Percentiles rank a stretch among this genome's conserved stretches.
These are phyloP conservation scores for Epichloe sibirici DNA, from an alignment of 2,329 filamentous ascomycete species.

Conservation along the genomic window DNA sequence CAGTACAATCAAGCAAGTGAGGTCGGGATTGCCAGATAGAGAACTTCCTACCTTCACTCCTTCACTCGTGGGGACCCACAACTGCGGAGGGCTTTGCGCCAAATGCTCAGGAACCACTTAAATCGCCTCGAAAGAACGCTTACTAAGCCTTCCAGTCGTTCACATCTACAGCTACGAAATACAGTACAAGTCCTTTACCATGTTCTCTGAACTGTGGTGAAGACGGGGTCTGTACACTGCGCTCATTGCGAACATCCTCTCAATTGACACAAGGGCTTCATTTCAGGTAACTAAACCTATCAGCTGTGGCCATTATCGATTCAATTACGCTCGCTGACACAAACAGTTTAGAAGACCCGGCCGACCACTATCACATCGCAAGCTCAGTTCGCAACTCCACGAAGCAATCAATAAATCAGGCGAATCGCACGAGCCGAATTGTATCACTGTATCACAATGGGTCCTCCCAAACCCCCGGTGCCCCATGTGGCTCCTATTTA, in stretches of 20 bases:
- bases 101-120: background rate
- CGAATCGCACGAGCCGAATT: background rate
- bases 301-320: background rate
- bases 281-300: background rate
- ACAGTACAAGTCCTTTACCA: background rate
- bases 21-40: too few relatives aligned
- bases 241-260: background rate
- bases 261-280: background rate
- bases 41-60: too few relatives aligned
- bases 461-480: slow-evolving; percentile 28
- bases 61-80: too few relatives aligned
- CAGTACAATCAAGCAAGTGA: too few relatives aligned
- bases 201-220: background rate
- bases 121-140: background rate
- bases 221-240: background rate
- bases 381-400: background rate
- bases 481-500: slow-evolving; percentile 53
- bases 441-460: slow-evolving; percentile 11
- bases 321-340: background rate
- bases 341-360: background rate
- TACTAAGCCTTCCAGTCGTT: background rate
- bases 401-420: background rate
- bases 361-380: background rate
- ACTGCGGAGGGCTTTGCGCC: background rate
- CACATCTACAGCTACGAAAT: background rate